A percentile compares a stretch with the other conserved stretches of the same genome.
Evolutionary conservation across 2,329 filamentous ascomycete genomes (phyloP).

Genomic region (Claviceps sp.): DNA sequence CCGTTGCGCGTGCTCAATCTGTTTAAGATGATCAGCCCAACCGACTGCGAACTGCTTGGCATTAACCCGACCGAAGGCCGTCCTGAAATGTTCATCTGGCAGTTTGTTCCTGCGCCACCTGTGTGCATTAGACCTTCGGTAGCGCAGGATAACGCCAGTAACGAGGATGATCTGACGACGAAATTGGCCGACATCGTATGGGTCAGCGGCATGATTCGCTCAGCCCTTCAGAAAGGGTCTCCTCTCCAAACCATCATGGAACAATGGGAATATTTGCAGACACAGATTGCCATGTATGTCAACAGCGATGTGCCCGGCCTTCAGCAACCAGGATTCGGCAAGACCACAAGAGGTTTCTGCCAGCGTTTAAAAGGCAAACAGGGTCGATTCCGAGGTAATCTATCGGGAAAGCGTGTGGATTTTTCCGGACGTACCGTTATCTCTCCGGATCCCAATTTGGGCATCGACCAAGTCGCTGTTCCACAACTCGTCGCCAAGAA

Average conservation of each 20-base stretch:
- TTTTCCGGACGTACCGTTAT: slow-evolving; percentile 97
- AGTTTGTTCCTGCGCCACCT: slow-evolving; percentile 84
- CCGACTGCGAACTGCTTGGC: slow-evolving; percentile 83
- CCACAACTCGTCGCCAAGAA: slow-evolving; percentile 89
- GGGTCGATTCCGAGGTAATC: slow-evolving; percentile 88
- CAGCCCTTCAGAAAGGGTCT: slow-evolving; percentile 70
- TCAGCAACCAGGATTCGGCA: slow-evolving; percentile 76
- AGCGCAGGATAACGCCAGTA: slow-evolving; percentile 82
- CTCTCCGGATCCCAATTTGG: slow-evolving; percentile 87
- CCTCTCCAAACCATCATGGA: slow-evolving; percentile 87
- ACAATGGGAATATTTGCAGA: slow-evolving; percentile 93
- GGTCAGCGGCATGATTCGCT: slow-evolving; percentile 75
- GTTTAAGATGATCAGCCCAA: slow-evolving; percentile 73
- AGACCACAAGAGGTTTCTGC: slow-evolving; percentile 84
- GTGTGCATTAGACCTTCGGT: slow-evolving; percentile 92
- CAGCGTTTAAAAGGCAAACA: slow-evolving; percentile 95
- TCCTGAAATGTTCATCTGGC: slow-evolving; percentile 97
- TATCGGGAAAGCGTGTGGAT: slow-evolving; percentile 96
- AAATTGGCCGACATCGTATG: slow-evolving; percentile 96
- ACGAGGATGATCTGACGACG: slow-evolving; percentile 90
- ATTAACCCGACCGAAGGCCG: slow-evolving; percentile 76
- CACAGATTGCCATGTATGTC: slow-evolving; percentile 95
- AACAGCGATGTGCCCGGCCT: slow-evolving; percentile 92
- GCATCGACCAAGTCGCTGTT: slow-evolving; percentile 87
- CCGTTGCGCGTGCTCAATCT: slow-evolving; percentile 79